Evolutionary conservation across 2,329 filamentous ascomycete species (phyloP), one percentile per base, ranked within the genome.

Genomic region (Graphiopsis chlorocephala): DNA sequence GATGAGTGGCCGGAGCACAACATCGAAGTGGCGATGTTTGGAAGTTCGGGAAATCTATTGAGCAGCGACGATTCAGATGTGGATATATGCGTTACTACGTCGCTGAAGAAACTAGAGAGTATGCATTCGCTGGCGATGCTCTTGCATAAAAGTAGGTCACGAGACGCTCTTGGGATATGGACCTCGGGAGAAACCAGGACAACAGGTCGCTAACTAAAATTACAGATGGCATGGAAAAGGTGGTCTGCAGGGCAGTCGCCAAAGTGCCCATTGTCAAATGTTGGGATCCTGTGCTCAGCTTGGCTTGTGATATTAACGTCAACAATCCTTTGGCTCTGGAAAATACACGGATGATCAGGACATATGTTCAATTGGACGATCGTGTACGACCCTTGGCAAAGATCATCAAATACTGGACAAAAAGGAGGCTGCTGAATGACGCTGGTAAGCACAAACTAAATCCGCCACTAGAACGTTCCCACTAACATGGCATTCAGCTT

Each of bases 191-290:
- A 42, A 11, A 29, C 15, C 20, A 56, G 52, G 35, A 28, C n/a
- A 23, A 25, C n/a, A 23, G 45, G 48, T 42, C n/a, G 56, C 72
- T 74, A 68, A 75, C 72, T 15, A 53, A 52, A 20, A 57, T n/a
- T 47, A 38, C 68, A 97, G 94, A 92, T 81, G 94, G 94, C 45
- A 99, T 99, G 95, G 86, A 98, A 77, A 92, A 92, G 73, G 93
- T 99, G 1, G 91, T 97, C 26, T 99, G 95, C 76, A 92, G 98
- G 61, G 92, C 92, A 29, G 91, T 90, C 48, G 95, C 95, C 66
- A 98, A 97, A 78, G 95, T 99, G 15, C 94, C 95, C 4, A 99
- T 99, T 73, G 95, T 99, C 71, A 98, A 98, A 81, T 91, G 97
- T 64, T 99, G 95, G 93, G 95, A 99, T 76, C 95, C 95, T 3